Base-by-base conservation (phyloP, 805 yeast species). In the Metschnikowia lochheadii region DNA sequence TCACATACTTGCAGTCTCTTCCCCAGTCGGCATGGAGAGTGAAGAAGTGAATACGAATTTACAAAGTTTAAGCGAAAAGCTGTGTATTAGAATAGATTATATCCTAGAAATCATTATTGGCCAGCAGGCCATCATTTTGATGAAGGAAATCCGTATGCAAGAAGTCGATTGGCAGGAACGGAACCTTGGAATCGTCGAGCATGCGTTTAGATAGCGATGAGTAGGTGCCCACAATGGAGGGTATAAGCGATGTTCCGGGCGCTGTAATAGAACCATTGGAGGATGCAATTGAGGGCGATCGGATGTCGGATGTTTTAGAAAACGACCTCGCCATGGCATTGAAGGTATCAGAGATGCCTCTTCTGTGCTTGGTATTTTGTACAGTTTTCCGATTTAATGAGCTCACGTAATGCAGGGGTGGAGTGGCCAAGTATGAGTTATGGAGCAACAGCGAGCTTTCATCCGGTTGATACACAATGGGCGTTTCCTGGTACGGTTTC, bases 21-120 rank as follows among this genome's bases (percentile, higher is more conserved):
- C 95, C 96, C 1, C 75, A 77, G 4, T 72, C 81, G 47, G 80
- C 89, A 11, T 91, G 97, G 97, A 80, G 95, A 66, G 81, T 82
- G 13, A 63, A 35, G 18, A 33, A 17, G 14, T 34, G 11, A 44
- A 7, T 17, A 15, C 43, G 7, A 14, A 21, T 6, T 38, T 11
- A 20, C 4, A 32, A 21, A 21, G 14, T 7, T 14, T 11, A n/a
- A n/a, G 33, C 21, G 29, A 15, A 7, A 8, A 43, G 13, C 20
- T 18, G 23, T 34, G 11, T 34, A 26, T 44, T 18, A 23, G 6
- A 17, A 21, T 4, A 21, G 2, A 6, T 18, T n/a, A 35, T 10
- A 42, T 21, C 20, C 40, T 44, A 26, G 34, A 15, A 33, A 7
- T 49, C 46, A 32, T 46, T 49, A 32, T 46, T 48, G 21, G 39